Conservation (phyloP, 2,329 filamentous ascomycete genomes). For the Botrytis hyacinthi region DNA sequence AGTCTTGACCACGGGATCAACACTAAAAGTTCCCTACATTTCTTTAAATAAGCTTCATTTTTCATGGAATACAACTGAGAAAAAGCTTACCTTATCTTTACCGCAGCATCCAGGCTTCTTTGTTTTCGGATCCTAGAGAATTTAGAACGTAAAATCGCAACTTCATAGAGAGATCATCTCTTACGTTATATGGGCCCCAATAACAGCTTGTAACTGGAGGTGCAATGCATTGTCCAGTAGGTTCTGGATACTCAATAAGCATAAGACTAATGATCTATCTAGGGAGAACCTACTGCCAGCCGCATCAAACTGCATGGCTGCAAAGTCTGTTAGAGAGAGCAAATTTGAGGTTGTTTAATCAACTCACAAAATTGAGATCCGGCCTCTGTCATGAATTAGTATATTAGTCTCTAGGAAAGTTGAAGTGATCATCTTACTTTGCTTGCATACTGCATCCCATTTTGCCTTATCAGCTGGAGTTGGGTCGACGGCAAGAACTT, state of each 20-base stretch:
- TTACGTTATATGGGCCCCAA: conserved; percentile 13
- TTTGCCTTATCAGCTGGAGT: conserved; percentile 12
- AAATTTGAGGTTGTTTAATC: neutral
- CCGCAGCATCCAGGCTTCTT: conserved; percentile 3
- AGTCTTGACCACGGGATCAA: neutral
- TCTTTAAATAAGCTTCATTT: neutral
- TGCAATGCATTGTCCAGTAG: conserved; percentile 7
- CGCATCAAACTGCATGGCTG: conserved; percentile 6
- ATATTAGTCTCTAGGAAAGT: neutral
- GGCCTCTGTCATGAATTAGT: neutral
- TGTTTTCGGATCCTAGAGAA: neutral
- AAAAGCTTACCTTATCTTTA: neutral
- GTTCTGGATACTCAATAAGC: neutral
- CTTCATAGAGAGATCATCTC: neutral
- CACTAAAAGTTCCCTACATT: conserved; percentile 2
- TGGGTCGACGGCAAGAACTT: conserved; percentile 10
- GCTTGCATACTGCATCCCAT: conserved; percentile 12
- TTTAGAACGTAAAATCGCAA: neutral
- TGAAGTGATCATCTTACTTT: neutral
- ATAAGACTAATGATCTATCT: neutral
- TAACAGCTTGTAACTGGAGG: conserved; percentile 10
- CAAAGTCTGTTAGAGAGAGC: neutral
- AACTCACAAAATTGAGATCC: conserved; percentile 13
- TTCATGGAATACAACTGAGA: neutral
- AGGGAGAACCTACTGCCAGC: conserved; percentile 3